Conservation (phyloP, 1,139 yeast genomes). For the Taiozyma sp. region DNA sequence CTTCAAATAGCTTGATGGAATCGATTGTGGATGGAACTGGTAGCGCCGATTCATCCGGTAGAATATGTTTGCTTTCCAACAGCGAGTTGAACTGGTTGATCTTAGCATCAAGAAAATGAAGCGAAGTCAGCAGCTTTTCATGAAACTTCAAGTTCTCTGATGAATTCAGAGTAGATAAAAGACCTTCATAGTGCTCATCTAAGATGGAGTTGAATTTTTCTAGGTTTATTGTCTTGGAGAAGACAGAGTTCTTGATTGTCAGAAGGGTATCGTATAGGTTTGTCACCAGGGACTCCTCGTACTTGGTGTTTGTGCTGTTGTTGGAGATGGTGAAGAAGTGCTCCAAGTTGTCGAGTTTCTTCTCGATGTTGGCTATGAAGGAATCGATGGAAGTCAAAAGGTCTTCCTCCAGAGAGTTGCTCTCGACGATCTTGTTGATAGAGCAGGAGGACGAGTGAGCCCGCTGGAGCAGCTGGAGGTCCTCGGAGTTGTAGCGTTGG, state of each 20-base stretch:
- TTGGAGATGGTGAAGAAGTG: conserved; percentile 39
- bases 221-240: conserved; percentile 28
- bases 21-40: conserved; percentile 8
- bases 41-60: conserved; percentile 8
- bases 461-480: conserved; percentile 14
- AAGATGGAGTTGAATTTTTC: conserved; percentile 46
- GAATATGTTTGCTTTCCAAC: conserved; percentile 14
- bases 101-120: conserved; percentile 54
- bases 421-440: conserved; percentile 20
- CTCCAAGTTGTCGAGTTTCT: conserved; percentile 47
- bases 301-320: background rate
- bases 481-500: conserved; percentile 16
- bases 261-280: conserved; percentile 28
- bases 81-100: conserved; percentile 46
- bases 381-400: conserved; percentile 47
- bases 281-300: conserved; percentile 16
- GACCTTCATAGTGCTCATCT: conserved; percentile 51
- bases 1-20: conserved; percentile 31
- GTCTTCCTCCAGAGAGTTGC: conserved; percentile 40
- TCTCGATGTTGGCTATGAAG: conserved; percentile 51
- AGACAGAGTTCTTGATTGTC: conserved; percentile 21
- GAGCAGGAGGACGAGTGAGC: conserved; percentile 23
- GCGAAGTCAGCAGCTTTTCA: conserved; percentile 46
- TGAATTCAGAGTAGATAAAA: conserved; percentile 29
- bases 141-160: conserved; percentile 20